These are phyloP conservation scores for Pseudocercospora cruenta DNA, from an alignment of 2,329 filamentous ascomycete genomes.

Conservation along the genomic window DNA sequence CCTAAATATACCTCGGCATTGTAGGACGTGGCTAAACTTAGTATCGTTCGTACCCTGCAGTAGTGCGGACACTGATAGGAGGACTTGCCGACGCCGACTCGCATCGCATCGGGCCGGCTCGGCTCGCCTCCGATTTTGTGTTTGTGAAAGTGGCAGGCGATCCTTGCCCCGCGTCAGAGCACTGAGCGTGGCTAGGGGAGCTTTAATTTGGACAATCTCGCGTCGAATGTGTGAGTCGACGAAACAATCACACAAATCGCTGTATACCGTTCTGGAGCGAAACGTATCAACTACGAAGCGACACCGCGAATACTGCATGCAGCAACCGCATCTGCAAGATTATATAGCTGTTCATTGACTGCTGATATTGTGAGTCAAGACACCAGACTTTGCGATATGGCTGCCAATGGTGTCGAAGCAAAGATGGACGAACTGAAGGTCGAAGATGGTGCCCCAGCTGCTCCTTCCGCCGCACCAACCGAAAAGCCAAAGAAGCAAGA, in stretches of 20 bases:
- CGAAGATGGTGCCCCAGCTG: conserved; percentile 9
- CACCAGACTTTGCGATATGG: conserved; percentile 18
- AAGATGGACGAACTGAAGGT: conserved; percentile 35
- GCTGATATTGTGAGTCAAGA: background rate
- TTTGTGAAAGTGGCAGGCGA: background rate
- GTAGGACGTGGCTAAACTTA: no score
- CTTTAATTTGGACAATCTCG: conserved; percentile 4
- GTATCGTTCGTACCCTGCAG: no score
- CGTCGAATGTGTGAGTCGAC: background rate
- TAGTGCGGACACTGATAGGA: no score
- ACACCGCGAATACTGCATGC: background rate
- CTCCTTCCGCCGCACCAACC: conserved; percentile 27
- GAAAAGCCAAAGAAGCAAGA: conserved; percentile 40
- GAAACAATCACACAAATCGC: background rate
- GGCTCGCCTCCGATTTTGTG: background rate
- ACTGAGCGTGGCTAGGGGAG: background rate
- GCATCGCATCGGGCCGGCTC: background rate
- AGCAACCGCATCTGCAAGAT: background rate
- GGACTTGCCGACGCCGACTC: no score
- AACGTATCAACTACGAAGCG: background rate
- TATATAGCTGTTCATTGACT: background rate
- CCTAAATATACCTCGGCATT: no score
- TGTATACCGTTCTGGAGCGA: background rate
- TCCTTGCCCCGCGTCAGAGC: background rate
- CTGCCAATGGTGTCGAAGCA: conserved; percentile 31